Evolutionary conservation across 768 basidiomycete genomes (phyloP).

Genomic region (Russula olivacea): DNA sequence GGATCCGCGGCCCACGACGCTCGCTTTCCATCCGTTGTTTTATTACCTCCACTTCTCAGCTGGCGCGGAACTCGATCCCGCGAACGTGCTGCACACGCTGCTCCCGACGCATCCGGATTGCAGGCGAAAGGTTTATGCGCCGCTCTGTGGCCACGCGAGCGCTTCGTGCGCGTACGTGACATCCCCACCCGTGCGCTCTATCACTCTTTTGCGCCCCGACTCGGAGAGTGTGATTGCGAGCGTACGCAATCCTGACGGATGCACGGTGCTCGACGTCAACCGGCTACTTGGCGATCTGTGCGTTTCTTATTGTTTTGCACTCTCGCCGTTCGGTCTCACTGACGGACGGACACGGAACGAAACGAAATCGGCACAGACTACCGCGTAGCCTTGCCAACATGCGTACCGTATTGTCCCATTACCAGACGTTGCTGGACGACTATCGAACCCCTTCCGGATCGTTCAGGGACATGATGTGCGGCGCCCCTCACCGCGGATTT

Average conservation of each 20-base stretch:
- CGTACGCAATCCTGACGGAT: slow-evolving; percentile 24
- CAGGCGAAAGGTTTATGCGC: slow-evolving; percentile 22
- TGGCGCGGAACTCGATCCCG: slow-evolving; percentile 19
- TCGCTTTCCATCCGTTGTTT: slow-evolving; percentile 25
- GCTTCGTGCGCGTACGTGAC: slow-evolving; percentile 22
- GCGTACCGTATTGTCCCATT: slow-evolving; percentile 24
- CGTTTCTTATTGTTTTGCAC: not conserved
- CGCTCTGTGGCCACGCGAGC: slow-evolving; percentile 20
- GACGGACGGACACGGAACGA: not conserved
- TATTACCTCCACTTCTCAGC: slow-evolving; percentile 25
- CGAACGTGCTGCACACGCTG: slow-evolving; percentile 14
- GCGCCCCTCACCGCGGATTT: slow-evolving; percentile 19
- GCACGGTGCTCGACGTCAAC: slow-evolving; percentile 25
- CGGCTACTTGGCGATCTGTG: slow-evolving; percentile 25
- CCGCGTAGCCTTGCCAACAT: slow-evolving; percentile 21
- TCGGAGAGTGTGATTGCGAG: slow-evolving; percentile 21
- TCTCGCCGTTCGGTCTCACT: not conserved
- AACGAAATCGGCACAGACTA: slow-evolving; percentile 1
- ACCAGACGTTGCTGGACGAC: slow-evolving; percentile 22
- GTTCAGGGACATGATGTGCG: slow-evolving; percentile 16
- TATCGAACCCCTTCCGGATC: slow-evolving; percentile 13
- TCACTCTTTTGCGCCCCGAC: slow-evolving; percentile 19
- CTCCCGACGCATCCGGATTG: slow-evolving; percentile 25
- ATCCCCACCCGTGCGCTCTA: slow-evolving; percentile 21
- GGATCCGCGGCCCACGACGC: slow-evolving; percentile 9